These are phyloP conservation scores for Cyclocybe cylindracea DNA, from an alignment of 768 basidiomycete species.

Conservation along the genomic window DNA sequence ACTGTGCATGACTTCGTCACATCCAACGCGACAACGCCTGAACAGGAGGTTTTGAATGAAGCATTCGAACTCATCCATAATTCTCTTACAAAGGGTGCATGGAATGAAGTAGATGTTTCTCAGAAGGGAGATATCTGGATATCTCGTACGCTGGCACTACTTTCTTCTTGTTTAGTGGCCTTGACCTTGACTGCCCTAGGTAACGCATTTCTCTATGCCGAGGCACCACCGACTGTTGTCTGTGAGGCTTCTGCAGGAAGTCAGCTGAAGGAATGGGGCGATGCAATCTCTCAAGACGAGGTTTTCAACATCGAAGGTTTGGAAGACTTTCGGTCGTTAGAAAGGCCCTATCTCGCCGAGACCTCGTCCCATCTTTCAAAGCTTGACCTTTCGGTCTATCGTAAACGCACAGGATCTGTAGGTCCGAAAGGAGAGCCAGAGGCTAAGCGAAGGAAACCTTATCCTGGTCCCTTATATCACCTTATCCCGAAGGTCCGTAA, in stretches of 20 bases:
- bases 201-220: not conserved
- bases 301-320: slow-evolving; percentile 36
- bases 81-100: too few relatives aligned
- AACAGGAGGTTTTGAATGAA: too few relatives aligned
- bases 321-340: slow-evolving; percentile 43
- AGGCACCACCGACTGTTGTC: not conserved
- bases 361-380: not conserved
- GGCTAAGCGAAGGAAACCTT: slow-evolving; percentile 35
- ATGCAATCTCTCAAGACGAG: slow-evolving; percentile 30
- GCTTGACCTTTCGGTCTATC: too few relatives aligned
- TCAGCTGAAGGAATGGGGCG: slow-evolving; percentile 40
- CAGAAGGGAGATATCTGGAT: too few relatives aligned
- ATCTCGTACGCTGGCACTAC: too few relatives aligned
- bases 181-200: not conserved
- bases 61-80: too few relatives aligned
- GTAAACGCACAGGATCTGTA: not conserved
- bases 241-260: not conserved
- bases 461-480: slow-evolving; percentile 32
- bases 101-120: too few relatives aligned
- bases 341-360: slow-evolving; percentile 8
- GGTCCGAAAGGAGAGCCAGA: not conserved
- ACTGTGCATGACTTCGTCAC: too few relatives aligned
- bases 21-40: too few relatives aligned
- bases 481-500: slow-evolving; percentile 47
- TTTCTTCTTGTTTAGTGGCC: too few relatives aligned